Evolutionary conservation across 352 stramenopile species (phyloP).

Genomic region (Phytophthora vignae): DNA sequence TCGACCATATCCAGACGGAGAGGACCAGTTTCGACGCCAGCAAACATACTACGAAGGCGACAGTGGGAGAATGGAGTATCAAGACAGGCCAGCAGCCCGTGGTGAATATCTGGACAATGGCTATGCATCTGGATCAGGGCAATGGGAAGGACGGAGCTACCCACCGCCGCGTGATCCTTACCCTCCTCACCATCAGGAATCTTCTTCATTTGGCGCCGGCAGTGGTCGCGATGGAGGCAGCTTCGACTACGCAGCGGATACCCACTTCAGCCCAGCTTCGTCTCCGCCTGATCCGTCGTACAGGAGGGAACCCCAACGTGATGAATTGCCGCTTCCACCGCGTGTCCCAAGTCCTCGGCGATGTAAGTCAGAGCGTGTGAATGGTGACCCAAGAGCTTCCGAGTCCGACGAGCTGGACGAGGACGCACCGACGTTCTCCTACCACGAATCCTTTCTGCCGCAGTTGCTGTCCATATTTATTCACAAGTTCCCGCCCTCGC

Average conservation of each 20-base stretch:
- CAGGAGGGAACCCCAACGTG: slow-evolving; percentile 20
- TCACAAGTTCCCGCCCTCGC: slow-evolving; percentile 53
- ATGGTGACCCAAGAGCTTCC: slow-evolving; percentile 1
- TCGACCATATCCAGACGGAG: slow-evolving; percentile 18
- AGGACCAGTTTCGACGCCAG: slow-evolving; percentile 13
- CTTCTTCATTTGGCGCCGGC: slow-evolving; percentile 7
- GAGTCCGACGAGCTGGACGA: slow-evolving; percentile 31
- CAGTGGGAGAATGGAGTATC: slow-evolving; percentile 17
- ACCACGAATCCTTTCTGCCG: slow-evolving; percentile 55
- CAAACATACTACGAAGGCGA: slow-evolving; percentile 13
- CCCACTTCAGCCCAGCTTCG: slow-evolving; percentile 32
- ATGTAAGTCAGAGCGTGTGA: slow-evolving; percentile 9
- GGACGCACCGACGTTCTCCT: slow-evolving; percentile 53
- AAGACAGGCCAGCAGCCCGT: slow-evolving; percentile 13
- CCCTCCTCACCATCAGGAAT: slow-evolving; percentile 19
- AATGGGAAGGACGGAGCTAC: slow-evolving; percentile 25
- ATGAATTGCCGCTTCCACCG: slow-evolving; percentile 5
- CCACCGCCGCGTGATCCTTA: slow-evolving; percentile 25
- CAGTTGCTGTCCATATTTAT: slow-evolving; percentile 64
- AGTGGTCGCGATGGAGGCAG: slow-evolving; percentile 2
- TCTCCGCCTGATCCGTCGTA: slow-evolving; percentile 23
- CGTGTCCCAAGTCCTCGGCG: slow-evolving; percentile 23
- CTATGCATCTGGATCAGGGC: background rate
- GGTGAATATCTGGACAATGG: slow-evolving; percentile 12
- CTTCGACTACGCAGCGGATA: slow-evolving; percentile 31